Percentiles rank a stretch among this genome's conserved stretches.
These are phyloP conservation scores for Pulveroboletus sp. DNA, from an alignment of 768 basidiomycete species.

Conservation along the genomic window DNA sequence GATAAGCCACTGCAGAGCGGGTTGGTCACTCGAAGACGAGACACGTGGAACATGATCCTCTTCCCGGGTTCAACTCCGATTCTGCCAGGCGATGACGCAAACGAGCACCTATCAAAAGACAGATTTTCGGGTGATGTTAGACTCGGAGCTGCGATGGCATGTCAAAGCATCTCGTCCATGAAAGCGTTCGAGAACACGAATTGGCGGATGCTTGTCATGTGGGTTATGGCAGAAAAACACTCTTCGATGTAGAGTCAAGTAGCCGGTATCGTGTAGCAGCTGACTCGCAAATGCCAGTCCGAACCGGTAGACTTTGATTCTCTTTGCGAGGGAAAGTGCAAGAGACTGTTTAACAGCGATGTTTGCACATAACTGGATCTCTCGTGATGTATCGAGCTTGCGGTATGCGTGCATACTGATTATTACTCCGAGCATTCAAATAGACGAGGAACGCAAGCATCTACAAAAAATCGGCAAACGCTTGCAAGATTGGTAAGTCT, in stretches of 20 bases:
- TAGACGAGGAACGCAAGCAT: constrained; percentile 37
- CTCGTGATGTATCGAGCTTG: background rate
- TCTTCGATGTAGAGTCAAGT: constrained; percentile 4
- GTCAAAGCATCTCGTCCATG: constrained; percentile 14
- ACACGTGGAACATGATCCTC: constrained; percentile 9
- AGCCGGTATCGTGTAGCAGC: background rate
- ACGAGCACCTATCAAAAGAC: constrained; percentile 2
- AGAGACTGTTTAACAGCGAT: constrained; percentile 25
- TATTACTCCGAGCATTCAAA: constrained; percentile 34
- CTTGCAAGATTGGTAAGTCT: constrained; percentile 30
- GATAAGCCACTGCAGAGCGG: too few relatives aligned
- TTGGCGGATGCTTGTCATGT: constrained; percentile 18
- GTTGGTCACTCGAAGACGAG: too few relatives aligned
- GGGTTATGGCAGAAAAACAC: constrained; percentile 2
- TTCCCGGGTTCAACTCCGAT: background rate
- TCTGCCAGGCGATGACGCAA: constrained; percentile 1
- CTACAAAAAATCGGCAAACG: constrained; percentile 44
- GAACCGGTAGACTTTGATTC: too few relatives aligned
- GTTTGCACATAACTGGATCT: constrained; percentile 28
- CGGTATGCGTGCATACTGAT: too few relatives aligned
- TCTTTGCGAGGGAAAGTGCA: constrained; percentile 28
- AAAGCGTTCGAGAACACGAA: constrained; percentile 8
- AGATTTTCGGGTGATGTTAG: constrained; percentile 19
- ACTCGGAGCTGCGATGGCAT: constrained; percentile 6
- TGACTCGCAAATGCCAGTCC: constrained; percentile 17